Conservation (phyloP, 805 yeast species). For the Diddensiella santjacobensis region DNA sequence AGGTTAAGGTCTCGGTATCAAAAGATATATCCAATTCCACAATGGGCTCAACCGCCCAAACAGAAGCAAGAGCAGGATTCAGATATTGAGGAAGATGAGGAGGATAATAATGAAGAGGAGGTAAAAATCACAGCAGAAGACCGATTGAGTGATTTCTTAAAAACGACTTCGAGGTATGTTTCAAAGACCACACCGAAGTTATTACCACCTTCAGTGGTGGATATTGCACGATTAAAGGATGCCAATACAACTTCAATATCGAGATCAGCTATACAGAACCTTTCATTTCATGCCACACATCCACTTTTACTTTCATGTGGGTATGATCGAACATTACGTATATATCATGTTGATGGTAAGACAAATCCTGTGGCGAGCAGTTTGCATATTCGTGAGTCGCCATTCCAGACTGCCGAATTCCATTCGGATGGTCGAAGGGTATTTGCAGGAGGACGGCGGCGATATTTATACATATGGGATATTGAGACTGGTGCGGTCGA, state of each 20-base stretch:
- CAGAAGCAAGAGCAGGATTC: slow-evolving; percentile 27
- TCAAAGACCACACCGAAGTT: slow-evolving; percentile 42
- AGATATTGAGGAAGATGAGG: slow-evolving; percentile 31
- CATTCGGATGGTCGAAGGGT: slow-evolving; percentile 51
- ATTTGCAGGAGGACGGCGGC: slow-evolving; percentile 86
- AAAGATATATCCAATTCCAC: slow-evolving; percentile 75
- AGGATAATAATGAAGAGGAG: slow-evolving; percentile 31
- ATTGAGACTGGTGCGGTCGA: slow-evolving; percentile 69
- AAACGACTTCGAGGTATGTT: slow-evolving; percentile 29
- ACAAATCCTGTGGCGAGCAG: slow-evolving; percentile 77
- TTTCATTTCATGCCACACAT: slow-evolving; percentile 79
- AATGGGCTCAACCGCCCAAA: slow-evolving; percentile 58
- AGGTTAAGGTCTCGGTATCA: slow-evolving; percentile 70
- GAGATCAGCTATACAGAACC: slow-evolving; percentile 75
- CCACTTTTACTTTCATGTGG: slow-evolving; percentile 90
- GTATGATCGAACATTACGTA: slow-evolving; percentile 79
- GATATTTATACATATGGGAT: slow-evolving; percentile 91
- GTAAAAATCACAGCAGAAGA: slow-evolving; percentile 30
- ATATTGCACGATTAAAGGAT: slow-evolving; percentile 80
- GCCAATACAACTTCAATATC: slow-evolving; percentile 72
- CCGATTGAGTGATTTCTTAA: slow-evolving; percentile 34
- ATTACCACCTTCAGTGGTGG: slow-evolving; percentile 65
- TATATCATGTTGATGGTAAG: slow-evolving; percentile 89
- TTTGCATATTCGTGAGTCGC: slow-evolving; percentile 70
- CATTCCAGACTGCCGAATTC: slow-evolving; percentile 73